Evolutionary conservation across 495 filamentous ascomycete genomes (phyloP).

Genomic region (Haplographium delicatum): DNA sequence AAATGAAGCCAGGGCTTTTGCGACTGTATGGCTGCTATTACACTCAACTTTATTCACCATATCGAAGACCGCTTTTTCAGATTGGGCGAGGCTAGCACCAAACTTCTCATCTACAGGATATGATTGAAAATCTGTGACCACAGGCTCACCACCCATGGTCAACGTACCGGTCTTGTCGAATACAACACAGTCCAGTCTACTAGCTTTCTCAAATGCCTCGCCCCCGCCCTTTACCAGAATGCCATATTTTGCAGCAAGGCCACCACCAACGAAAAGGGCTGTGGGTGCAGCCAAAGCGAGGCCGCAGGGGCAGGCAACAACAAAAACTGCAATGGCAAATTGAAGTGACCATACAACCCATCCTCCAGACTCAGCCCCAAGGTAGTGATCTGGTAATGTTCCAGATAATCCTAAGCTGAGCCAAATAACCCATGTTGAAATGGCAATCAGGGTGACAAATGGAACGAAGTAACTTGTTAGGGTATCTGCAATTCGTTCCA

Average conservation of each 20-base stretch:
- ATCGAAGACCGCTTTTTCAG: conserved; percentile 30
- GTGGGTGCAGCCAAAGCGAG: conserved; percentile 90
- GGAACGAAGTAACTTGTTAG: conserved; percentile 90
- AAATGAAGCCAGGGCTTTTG: conserved; percentile 69
- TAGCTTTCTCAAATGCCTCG: conserved; percentile 93
- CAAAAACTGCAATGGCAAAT: conserved; percentile 92
- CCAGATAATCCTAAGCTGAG: conserved; percentile 68
- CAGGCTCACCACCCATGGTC: conserved; percentile 77
- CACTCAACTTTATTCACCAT: conserved; percentile 67
- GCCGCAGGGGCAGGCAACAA: conserved; percentile 92
- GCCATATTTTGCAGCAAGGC: conserved; percentile 79
- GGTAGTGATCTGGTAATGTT: conserved; percentile 57
- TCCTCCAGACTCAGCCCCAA: conserved; percentile 61
- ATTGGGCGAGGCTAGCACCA: conserved; percentile 5
- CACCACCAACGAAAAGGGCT: conserved; percentile 86
- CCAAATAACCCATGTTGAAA: conserved; percentile 82
- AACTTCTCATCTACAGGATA: conserved; percentile 33
- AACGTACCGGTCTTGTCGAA: conserved; percentile 97
- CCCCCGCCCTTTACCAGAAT: conserved; percentile 95
- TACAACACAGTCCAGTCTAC: conserved; percentile 75
- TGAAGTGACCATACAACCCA: conserved; percentile 86
- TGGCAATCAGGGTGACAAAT: conserved; percentile 71
- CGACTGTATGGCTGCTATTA: conserved; percentile 82
- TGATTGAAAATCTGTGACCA: conserved; percentile 65
- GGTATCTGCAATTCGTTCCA: conserved; percentile 79